phyloP scores from a whole-genome alignment of 768 basidiomycete species.

The Naematelia aurantialba region DNA sequence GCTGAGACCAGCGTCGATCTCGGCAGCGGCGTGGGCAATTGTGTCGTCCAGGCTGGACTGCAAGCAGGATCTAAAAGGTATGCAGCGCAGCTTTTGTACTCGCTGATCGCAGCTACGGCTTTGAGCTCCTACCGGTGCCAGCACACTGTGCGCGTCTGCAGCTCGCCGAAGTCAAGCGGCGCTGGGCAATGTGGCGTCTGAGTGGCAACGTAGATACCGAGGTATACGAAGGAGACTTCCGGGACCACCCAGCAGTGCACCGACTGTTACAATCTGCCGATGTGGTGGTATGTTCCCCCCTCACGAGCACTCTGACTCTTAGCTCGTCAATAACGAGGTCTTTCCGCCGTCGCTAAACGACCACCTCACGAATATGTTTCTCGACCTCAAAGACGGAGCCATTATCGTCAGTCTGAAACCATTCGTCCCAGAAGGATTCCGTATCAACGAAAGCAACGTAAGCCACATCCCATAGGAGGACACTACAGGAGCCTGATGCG shows the following conservation, averaged over 20 bases:
- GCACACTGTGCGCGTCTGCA: constrained; percentile 75
- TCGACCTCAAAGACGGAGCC: constrained; percentile 90
- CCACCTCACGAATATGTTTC: constrained; percentile 76
- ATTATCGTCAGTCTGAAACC: constrained; percentile 83
- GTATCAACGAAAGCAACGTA: constrained; percentile 80
- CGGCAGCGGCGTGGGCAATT: constrained; percentile 82
- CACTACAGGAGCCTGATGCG: background rate
- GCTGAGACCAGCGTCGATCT: constrained; percentile 59
- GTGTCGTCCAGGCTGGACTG: constrained; percentile 73
- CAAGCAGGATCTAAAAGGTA: constrained; percentile 54
- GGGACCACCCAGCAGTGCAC: constrained; percentile 62
- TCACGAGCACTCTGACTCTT: constrained; percentile 5
- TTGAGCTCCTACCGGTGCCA: constrained; percentile 73
- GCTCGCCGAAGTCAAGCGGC: constrained; percentile 65
- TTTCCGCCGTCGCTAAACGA: constrained; percentile 65
- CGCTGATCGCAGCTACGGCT: constrained; percentile 60
- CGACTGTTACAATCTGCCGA: constrained; percentile 75
- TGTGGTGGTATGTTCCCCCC: constrained; percentile 64
- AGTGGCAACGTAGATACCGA: constrained; percentile 65
- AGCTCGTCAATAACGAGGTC: constrained; percentile 51
- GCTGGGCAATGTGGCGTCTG: constrained; percentile 91
- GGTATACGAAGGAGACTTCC: constrained; percentile 81
- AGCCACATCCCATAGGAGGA: constrained; percentile 29
- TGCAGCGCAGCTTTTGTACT: constrained; percentile 2
- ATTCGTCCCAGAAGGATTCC: constrained; percentile 66